Conservation (phyloP, 768 basidiomycete species). For the Imleria badia region DNA sequence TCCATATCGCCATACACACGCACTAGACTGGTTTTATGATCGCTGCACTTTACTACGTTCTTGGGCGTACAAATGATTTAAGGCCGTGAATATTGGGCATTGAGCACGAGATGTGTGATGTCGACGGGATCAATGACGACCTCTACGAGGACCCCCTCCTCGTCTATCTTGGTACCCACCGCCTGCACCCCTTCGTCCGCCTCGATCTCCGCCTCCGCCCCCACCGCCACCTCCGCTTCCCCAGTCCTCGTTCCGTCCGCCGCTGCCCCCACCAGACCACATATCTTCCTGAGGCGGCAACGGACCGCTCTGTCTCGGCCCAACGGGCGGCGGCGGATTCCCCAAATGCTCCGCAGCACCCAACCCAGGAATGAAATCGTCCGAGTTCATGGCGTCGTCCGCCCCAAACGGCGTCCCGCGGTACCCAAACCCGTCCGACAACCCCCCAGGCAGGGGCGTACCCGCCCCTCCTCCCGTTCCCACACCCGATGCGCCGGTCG, state of each 20-base stretch:
- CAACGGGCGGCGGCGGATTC: conserved; percentile 21
- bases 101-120: neutral
- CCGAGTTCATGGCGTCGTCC: conserved; percentile 36
- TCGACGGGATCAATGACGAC: conserved; percentile 21
- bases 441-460: conserved; percentile 14
- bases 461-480: too few relatives aligned
- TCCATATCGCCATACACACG: neutral
- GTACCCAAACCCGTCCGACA: conserved; percentile 23
- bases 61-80: too few relatives aligned
- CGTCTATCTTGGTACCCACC: conserved; percentile 33
- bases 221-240: conserved; percentile 35
- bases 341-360: conserved; percentile 38
- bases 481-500: too few relatives aligned
- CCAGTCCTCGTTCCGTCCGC: conserved; percentile 38
- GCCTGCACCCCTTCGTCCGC: conserved; percentile 29
- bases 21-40: conserved; percentile 13
- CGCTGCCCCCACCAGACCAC: conserved; percentile 37
- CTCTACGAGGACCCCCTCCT: conserved; percentile 24
- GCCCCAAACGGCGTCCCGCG: conserved; percentile 25
- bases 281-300: conserved; percentile 54
- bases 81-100: too few relatives aligned
- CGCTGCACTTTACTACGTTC: neutral
- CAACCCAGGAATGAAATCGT: conserved; percentile 68
- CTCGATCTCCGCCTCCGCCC: conserved; percentile 32
- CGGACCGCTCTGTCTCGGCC: conserved; percentile 36